Conservation (phyloP, 163 green algal species). For the Prototheca wickerhamii region DNA sequence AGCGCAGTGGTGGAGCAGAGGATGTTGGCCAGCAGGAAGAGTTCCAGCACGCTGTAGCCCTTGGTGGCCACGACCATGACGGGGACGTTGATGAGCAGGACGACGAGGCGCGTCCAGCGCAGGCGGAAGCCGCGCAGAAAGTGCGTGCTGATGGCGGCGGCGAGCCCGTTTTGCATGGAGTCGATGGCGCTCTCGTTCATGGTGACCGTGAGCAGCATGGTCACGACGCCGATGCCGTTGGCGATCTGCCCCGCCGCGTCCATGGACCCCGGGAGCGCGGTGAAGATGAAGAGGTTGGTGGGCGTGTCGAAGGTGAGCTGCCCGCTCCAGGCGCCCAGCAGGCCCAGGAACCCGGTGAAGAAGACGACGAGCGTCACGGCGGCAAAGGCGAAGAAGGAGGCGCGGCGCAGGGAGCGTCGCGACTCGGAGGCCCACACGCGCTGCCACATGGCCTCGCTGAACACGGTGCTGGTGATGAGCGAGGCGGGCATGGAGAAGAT, state of each 20-base stretch:
- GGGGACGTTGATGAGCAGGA: constrained; percentile 57
- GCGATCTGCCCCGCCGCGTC: constrained; percentile 28
- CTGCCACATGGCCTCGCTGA: constrained; percentile 68
- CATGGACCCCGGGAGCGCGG: not conserved
- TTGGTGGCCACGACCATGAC: constrained; percentile 42
- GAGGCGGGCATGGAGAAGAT: constrained; percentile 66
- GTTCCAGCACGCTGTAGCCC: constrained; percentile 24
- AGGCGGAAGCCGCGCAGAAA: constrained; percentile 39
- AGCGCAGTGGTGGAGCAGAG: constrained; percentile 29
- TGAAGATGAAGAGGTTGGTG: constrained; percentile 57
- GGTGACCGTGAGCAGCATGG: constrained; percentile 47
- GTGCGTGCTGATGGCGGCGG: constrained; percentile 38
- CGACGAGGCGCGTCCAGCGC: constrained; percentile 37
- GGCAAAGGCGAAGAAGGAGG: constrained; percentile 33
- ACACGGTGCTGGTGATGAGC: constrained; percentile 57
- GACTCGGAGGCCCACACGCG: constrained; percentile 42
- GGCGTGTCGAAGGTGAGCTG: constrained; percentile 33
- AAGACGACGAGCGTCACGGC: constrained; percentile 59
- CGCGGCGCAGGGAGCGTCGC: constrained; percentile 30
- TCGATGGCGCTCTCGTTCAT: constrained; percentile 63
- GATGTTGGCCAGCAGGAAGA: constrained; percentile 58
- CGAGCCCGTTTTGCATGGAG: constrained; percentile 62
- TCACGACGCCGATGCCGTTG: constrained; percentile 53
- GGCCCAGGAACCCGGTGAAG: constrained; percentile 52
- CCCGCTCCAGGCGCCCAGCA: constrained; percentile 49